Base-by-base conservation (phyloP, 108 stramenopile species). In the Skeletonema tropicum region DNA sequence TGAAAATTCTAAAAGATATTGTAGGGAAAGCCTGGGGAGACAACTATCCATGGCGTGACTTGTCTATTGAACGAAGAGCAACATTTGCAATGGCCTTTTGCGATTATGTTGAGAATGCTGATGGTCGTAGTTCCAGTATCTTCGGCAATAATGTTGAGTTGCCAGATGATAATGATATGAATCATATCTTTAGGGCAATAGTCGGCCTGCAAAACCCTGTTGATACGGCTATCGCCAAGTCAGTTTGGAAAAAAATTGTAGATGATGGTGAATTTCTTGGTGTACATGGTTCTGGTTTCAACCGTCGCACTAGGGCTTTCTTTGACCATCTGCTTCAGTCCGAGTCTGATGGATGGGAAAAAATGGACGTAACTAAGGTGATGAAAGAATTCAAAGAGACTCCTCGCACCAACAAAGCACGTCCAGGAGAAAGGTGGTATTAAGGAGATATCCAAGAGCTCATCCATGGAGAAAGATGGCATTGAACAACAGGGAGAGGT, bases 191-290 rank as follows among this genome's bases (percentile, higher is more conserved):
- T 6, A 35, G 35, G 35, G 9, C 35, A 6, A 35, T 35, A 8
- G 35, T 35, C 8, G 35, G 35, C 35, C 6, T 35, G 6, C 35
- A 35, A 8, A 35, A 35, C 35, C 35, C 35, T 8, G 9, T 35
- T 35, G 35, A 35, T 35, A 6, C 6, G 35, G 9, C 35, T 8
- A 35, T 35, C 35, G 35, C 35, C n/a, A 35, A 13, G 17, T 38
- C 17, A 21, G 45, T 66, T 66, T 66, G 17, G 45, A 41, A 48
- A 21, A 66, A 42, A 66, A 46, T 46, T 11, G 66, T 46, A 6
- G 45, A 66, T 21, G 66, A 66, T 46, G 41, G 66, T 6, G 66
- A 66, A 11, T 48, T 25, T 6, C 46, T 66, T 48, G 66, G 66
- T 3, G 42, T 45, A 4, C 21, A 66, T 42, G 66, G 42, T 48